Evolutionary conservation across 805 yeast species (phyloP).

Genomic region (Nakazawaea sp.): DNA sequence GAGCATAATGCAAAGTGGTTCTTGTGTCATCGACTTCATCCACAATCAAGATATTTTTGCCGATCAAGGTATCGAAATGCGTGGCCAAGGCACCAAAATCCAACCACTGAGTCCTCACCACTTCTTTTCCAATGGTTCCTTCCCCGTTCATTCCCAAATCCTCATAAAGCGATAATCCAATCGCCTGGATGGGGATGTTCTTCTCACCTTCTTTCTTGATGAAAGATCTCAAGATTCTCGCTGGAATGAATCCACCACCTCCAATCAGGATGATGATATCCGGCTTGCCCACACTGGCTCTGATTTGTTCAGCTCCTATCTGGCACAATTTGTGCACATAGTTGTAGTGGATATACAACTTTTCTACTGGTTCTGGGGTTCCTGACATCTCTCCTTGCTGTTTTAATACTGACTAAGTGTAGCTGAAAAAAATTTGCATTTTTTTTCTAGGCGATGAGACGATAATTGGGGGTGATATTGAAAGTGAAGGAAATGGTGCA

Average conservation of each 20-base stretch:
- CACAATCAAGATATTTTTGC: slow-evolving; percentile 74
- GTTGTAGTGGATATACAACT: slow-evolving; percentile 67
- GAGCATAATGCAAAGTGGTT: slow-evolving; percentile 82
- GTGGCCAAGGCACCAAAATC: slow-evolving; percentile 68
- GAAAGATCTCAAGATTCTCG: slow-evolving; percentile 60
- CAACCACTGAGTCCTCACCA: slow-evolving; percentile 84
- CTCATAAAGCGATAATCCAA: slow-evolving; percentile 60
- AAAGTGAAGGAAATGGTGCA: too few species aligned
- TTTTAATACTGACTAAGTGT: too few species aligned
- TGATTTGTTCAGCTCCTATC: slow-evolving; percentile 26
- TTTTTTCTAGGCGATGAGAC: not conserved
- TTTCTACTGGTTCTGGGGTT: slow-evolving; percentile 25
- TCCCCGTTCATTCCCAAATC: slow-evolving; percentile 37
- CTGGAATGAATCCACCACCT: slow-evolving; percentile 71
- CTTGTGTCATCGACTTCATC: slow-evolving; percentile 93
- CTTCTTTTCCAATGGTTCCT: slow-evolving; percentile 69
- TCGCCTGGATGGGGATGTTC: slow-evolving; percentile 66
- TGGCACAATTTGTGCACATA: slow-evolving; percentile 80
- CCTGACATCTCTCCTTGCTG: slow-evolving; percentile 25
- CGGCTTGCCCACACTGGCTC: slow-evolving; percentile 29
- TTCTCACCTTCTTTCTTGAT: slow-evolving; percentile 51
- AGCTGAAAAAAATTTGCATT: not conserved
- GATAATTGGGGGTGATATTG: too few species aligned
- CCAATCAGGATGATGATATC: slow-evolving; percentile 64
- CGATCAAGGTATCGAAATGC: slow-evolving; percentile 71